phyloP scores from a whole-genome alignment of 2,329 filamentous ascomycete genomes.

The Stagonosporopsis chrysanthemi region DNA sequence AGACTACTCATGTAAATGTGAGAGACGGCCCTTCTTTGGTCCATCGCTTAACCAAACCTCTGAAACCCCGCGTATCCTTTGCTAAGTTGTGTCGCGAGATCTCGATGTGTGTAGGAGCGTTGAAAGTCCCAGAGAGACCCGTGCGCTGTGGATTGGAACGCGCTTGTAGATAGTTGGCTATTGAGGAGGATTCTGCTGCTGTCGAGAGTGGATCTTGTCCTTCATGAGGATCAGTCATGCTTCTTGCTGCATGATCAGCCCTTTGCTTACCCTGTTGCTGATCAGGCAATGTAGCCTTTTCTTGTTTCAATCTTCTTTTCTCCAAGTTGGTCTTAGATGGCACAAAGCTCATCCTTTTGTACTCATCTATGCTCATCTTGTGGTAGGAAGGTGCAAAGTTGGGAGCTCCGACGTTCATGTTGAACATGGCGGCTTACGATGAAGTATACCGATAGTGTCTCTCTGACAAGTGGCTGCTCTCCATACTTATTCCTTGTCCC shows the following conservation, averaged over 20 bases:
- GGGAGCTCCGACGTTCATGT: conserved; percentile 2
- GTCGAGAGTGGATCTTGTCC: conserved; percentile 8
- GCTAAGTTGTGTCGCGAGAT: conserved; percentile 28
- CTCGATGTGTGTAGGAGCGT: conserved; percentile 37
- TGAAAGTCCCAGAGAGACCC: conserved; percentile 37
- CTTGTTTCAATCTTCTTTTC: conserved; percentile 1
- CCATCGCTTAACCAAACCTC: conserved; percentile 22
- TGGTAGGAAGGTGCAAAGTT: conserved; percentile 4
- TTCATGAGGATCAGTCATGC: conserved; percentile 4
- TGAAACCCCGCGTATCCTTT: conserved; percentile 19
- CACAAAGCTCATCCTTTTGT: conserved; percentile 2
- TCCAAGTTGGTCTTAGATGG: conserved; percentile 1
- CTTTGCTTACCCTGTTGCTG: conserved; percentile 4
- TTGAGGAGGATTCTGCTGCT: conserved; percentile 13
- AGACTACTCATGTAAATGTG: not conserved
- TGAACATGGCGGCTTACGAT: not conserved
- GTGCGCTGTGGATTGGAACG: conserved; percentile 14
- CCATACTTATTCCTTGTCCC: conserved; percentile 3
- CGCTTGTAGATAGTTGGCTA: conserved; percentile 11
- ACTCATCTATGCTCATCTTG: conserved; percentile 12
- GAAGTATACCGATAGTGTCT: not conserved
- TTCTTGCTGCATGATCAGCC: not conserved
- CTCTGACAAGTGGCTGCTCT: not conserved
- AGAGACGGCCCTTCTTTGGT: conserved; percentile 14
- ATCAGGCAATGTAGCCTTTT: conserved; percentile 1